A percentile compares a stretch with the other conserved stretches of the same genome.
Conservation (phyloP, 306 rosid genomes). For the Citrullus mucosospermus region DNA sequence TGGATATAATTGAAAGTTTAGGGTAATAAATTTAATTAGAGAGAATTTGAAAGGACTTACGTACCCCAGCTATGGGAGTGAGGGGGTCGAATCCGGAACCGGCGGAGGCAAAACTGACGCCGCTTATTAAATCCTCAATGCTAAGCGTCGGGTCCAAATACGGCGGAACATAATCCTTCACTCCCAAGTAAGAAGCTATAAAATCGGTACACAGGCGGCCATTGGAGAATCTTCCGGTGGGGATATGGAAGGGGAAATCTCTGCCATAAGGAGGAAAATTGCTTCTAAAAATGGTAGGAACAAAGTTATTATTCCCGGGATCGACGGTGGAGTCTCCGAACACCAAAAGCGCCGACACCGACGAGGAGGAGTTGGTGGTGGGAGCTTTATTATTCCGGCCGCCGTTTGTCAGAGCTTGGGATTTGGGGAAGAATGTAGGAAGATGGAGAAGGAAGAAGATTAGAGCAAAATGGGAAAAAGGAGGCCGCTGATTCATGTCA, state of each 20-base stretch:
- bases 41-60: neutral
- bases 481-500: neutral
- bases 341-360: constrained; percentile 38
- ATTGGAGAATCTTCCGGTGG: constrained; percentile 60
- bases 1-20: no score
- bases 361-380: neutral
- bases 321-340: constrained; percentile 80
- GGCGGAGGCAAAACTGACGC: constrained; percentile 78
- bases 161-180: constrained; percentile 56
- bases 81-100: constrained; percentile 68
- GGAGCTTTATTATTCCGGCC: neutral
- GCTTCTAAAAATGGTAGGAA: constrained; percentile 27
- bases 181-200: constrained; percentile 47
- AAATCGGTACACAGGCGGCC: constrained; percentile 57
- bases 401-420: neutral
- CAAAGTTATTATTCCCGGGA: constrained; percentile 57
- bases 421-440: neutral
- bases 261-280: constrained; percentile 59
- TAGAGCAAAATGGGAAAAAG: neutral
- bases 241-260: constrained; percentile 26
- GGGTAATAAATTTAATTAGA: no score
- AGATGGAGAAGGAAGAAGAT: neutral
- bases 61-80: constrained; percentile 40
- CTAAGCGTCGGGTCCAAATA: constrained; percentile 49
- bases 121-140: constrained; percentile 42